A percentile compares a stretch with the other conserved stretches of the same genome.
phyloP scores from a whole-genome alignment of 1,284 basidiomycete species.

The Trametes sp. region DNA sequence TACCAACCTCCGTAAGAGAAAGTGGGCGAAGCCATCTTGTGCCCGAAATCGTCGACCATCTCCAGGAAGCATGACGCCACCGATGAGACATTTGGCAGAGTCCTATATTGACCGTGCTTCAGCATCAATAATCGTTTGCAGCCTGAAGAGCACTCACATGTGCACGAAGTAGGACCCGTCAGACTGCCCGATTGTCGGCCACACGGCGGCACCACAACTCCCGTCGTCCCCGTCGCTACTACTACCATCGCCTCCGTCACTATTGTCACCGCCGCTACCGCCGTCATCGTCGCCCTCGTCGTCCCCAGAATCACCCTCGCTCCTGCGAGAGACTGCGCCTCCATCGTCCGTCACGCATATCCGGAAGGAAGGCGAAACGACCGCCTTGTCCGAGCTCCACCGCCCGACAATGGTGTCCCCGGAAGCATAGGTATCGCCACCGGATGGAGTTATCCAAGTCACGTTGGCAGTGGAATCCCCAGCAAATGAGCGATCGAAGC shows the following conservation, averaged over 20 bases:
- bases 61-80: conserved; percentile 44
- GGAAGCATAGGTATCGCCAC: conserved; percentile 39
- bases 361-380: conserved; percentile 40
- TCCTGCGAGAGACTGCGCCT: background rate
- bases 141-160: conserved; percentile 32
- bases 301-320: conserved; percentile 1
- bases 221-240: background rate
- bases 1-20: conserved; percentile 53
- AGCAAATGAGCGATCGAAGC: conserved; percentile 4
- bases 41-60: conserved; percentile 52
- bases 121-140: background rate
- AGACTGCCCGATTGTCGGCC: conserved; percentile 47
- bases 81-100: conserved; percentile 43
- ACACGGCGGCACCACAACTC: conserved; percentile 48
- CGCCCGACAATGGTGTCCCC: conserved; percentile 42
- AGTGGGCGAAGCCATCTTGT: conserved; percentile 45
- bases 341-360: conserved; percentile 33
- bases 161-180: conserved; percentile 41
- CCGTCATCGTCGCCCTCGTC: background rate
- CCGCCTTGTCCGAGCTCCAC: conserved; percentile 36
- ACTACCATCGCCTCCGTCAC: background rate
- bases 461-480: conserved; percentile 28
- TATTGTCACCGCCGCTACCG: background rate
- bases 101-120: conserved; percentile 33
- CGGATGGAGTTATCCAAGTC: conserved; percentile 40